These are phyloP conservation scores for Alternaria hordeiaustralica DNA, from an alignment of 2,329 filamentous ascomycete species.

Conservation along the genomic window DNA sequence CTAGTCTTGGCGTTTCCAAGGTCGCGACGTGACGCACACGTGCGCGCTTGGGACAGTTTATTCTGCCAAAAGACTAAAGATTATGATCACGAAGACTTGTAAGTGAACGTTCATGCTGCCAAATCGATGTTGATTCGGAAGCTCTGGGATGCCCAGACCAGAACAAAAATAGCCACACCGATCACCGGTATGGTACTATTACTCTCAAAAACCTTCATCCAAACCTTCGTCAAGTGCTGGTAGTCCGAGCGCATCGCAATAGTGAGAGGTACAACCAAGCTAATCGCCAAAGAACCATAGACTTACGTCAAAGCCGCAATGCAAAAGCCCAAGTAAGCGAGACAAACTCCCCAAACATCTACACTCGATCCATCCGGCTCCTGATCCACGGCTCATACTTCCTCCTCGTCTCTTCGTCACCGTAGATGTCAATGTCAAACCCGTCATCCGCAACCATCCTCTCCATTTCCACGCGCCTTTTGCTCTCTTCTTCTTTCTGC, in stretches of 20 bases:
- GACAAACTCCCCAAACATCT: neutral
- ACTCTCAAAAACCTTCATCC: neutral
- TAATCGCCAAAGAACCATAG: neutral
- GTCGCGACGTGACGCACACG: neutral
- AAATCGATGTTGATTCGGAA: too few species aligned
- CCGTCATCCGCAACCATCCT: neutral
- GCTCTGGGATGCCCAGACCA: too few species aligned
- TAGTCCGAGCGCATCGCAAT: too few species aligned
- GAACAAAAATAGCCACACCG: too few species aligned
- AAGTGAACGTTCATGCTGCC: too few species aligned
- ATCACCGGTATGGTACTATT: neutral
- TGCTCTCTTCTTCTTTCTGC: neutral
- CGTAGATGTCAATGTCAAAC: conserved; percentile 9
- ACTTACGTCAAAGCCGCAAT: neutral
- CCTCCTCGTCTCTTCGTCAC: conserved; percentile 4
- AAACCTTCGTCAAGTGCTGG: neutral
- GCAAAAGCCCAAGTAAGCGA: neutral
- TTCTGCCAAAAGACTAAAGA: too few species aligned
- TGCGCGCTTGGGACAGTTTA: too few species aligned
- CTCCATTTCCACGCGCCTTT: neutral
- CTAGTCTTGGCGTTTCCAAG: neutral
- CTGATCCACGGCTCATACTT: conserved; percentile 7
- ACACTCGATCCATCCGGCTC: neutral
- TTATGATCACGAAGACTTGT: too few species aligned
- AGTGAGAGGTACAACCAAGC: neutral